These are phyloP conservation scores for Boletus smithii DNA, from an alignment of 1,284 basidiomycete species.

Conservation along the genomic window DNA sequence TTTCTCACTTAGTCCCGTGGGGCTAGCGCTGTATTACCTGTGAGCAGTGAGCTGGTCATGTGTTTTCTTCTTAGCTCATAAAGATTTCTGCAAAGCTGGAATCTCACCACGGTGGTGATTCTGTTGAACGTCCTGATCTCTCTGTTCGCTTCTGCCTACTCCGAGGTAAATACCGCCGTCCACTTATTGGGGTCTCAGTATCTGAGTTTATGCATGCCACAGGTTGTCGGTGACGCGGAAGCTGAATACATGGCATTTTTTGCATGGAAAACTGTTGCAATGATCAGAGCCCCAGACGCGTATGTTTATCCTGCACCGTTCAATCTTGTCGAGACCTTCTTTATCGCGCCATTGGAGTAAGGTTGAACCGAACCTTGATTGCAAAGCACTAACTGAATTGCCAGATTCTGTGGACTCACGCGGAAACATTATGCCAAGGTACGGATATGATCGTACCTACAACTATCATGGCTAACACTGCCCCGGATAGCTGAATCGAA, in stretches of 20 bases:
- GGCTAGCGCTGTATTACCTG: slow-evolving; percentile 80
- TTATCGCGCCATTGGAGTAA: slow-evolving; percentile 85
- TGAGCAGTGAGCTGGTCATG: slow-evolving; percentile 34
- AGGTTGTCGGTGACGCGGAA: slow-evolving; percentile 62
- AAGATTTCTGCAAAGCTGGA: slow-evolving; percentile 58
- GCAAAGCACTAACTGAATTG: slow-evolving; percentile 10
- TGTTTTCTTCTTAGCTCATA: slow-evolving; percentile 8
- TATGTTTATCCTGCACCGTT: slow-evolving; percentile 74
- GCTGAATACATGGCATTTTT: slow-evolving; percentile 89
- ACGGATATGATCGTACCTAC: slow-evolving; percentile 9
- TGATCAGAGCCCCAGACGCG: slow-evolving; percentile 83
- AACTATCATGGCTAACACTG: slow-evolving; percentile 1
- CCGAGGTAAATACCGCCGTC: slow-evolving; percentile 60
- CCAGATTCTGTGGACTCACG: slow-evolving; percentile 49
- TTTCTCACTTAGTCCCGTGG: slow-evolving; percentile 50
- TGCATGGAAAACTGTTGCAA: slow-evolving; percentile 76
- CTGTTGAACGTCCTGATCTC: slow-evolving; percentile 95
- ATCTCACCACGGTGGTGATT: slow-evolving; percentile 80
- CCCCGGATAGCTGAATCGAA: slow-evolving; percentile 60
- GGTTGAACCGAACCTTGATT: slow-evolving; percentile 27
- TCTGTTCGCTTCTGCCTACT: slow-evolving; percentile 87
- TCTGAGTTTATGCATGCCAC: neutral
- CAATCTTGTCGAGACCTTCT: slow-evolving; percentile 80
- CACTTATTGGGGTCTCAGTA: neutral
- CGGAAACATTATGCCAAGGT: slow-evolving; percentile 56